Base-by-base conservation (phyloP, 768 basidiomycete species). In the Termitomyces heimii region DNA sequence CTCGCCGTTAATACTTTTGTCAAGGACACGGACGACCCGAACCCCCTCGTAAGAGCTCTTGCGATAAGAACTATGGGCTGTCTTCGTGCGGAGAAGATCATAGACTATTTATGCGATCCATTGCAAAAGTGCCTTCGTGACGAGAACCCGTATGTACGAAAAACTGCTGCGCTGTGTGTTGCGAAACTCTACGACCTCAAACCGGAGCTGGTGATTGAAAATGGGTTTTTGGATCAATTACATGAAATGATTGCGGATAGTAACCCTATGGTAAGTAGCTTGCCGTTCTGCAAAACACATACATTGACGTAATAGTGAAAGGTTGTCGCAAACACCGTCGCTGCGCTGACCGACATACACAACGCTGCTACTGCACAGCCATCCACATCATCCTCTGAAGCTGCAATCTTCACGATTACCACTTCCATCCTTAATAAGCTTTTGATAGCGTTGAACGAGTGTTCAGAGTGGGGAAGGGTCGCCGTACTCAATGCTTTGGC, bases 1-100 rank as follows among this genome's bases (percentile, higher is more conserved):
- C 82, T 99, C 46, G 97, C 97, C 29, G 97, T 99, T 59, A 99
- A 98, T 68, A 99, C 96, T 8, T 98, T 99, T 68, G 97, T 99
- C 61, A 85, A 97, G 79, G 97, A 99, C 71, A 87, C 94, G 0
- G 94, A 95, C 62, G 97, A 98, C 68, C 85, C 92, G 10, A 98
- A 99, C 66, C 97, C 97, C 0, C 89, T 98, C 54, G 91, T 98
- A 26, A 86, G 97, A 51, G 97, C 97, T 0, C 81, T 99, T 54
- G 90, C 97, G 34, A 98, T 98, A 69, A 86, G 96, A 37, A 99
- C 97, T 9, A 99, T 99, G 97, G 94, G 94, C 34, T 91, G 92
- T 67, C 74, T 99, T 48, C 89, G 95, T 42, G 95, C 96, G 9
- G 97, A 98, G 71, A 98, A 98, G 83, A 98, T 98, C 70, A 92